Percentiles rank a stretch among this genome's conserved stretches.
Conservation (phyloP, 305 asterid genomes). For the Caryopteris hybrid region DNA sequence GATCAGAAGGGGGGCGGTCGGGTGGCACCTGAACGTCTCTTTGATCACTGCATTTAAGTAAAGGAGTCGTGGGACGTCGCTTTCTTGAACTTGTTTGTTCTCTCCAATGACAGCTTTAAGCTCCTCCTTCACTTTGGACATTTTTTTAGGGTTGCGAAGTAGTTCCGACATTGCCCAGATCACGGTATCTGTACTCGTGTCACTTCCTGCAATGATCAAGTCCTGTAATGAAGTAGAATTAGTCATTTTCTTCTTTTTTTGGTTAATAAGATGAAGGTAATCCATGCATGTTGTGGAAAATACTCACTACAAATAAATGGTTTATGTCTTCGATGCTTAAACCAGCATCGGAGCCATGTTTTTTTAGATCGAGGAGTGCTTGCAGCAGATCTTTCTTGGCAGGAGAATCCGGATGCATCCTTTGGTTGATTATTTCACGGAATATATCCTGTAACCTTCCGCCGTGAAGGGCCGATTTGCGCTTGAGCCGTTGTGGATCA, state of each 20-base stretch:
- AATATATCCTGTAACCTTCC: not conserved
- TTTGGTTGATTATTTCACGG: not conserved
- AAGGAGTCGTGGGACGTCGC: slow-evolving; percentile 12
- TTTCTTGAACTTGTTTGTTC: slow-evolving; percentile 1
- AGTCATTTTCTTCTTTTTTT: too few relatives aligned
- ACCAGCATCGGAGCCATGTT: not conserved
- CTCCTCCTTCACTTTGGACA: too few relatives aligned
- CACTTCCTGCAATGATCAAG: slow-evolving; percentile 11
- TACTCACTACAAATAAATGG: slow-evolving; percentile 13
- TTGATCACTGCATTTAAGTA: slow-evolving; percentile 11
- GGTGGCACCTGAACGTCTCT: slow-evolving; percentile 14
- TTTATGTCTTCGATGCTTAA: not conserved
- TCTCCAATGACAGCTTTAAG: not conserved
- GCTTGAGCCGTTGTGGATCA: slow-evolving; percentile 8
- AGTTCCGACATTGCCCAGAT: slow-evolving; percentile 20
- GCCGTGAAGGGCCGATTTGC: not conserved
- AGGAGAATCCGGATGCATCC: not conserved
- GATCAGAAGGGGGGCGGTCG: not conserved
- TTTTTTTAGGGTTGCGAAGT: not conserved
- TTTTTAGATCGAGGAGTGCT: slow-evolving; percentile 20
- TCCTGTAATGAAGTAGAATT: not conserved
- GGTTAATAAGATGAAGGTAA: too few relatives aligned
- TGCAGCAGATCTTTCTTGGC: slow-evolving; percentile 15
- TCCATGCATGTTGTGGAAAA: not conserved
- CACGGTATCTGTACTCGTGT: not conserved